phyloP scores from a whole-genome alignment of 2,329 filamentous ascomycete species.

The Anthostomella pinea region DNA sequence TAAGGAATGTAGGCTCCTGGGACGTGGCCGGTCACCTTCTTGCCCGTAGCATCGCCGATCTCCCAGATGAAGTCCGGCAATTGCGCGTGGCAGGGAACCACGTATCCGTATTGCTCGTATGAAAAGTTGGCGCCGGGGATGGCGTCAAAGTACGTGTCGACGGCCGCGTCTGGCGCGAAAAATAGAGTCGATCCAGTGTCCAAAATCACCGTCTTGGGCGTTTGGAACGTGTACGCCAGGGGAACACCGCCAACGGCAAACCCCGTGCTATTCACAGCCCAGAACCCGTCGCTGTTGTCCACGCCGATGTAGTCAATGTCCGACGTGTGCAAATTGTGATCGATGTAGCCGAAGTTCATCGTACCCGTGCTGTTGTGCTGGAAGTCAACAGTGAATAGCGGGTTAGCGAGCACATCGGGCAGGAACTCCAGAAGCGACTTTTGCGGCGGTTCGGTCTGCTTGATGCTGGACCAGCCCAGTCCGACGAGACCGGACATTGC shows the following conservation, averaged over 20 bases:
- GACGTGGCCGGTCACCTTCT: slow-evolving; percentile 49
- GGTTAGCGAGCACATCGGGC: slow-evolving; percentile 35
- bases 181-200: slow-evolving; percentile 70
- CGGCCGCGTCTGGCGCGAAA: slow-evolving; percentile 56
- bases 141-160: slow-evolving; percentile 56
- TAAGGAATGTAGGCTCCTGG: slow-evolving; percentile 56
- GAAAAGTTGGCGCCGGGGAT: slow-evolving; percentile 52
- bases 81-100: slow-evolving; percentile 54
- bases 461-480: slow-evolving; percentile 45
- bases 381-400: slow-evolving; percentile 51
- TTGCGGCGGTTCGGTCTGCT: slow-evolving; percentile 41
- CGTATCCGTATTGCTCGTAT: slow-evolving; percentile 45
- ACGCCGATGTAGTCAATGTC: slow-evolving; percentile 47
- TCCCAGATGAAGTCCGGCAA: slow-evolving; percentile 58
- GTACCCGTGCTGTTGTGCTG: slow-evolving; percentile 44
- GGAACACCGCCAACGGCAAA: slow-evolving; percentile 33
- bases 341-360: slow-evolving; percentile 51
- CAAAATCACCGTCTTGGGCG: slow-evolving; percentile 51
- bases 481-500: slow-evolving; percentile 51
- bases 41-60: slow-evolving; percentile 42
- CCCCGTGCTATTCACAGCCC: slow-evolving; percentile 36
- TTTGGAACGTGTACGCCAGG: slow-evolving; percentile 36
- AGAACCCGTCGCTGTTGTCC: slow-evolving; percentile 50
- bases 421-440: slow-evolving; percentile 46
- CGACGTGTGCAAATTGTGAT: slow-evolving; percentile 37